Evolutionary conservation across 2,329 filamentous ascomycete genomes (phyloP), one percentile per base, ranked within the genome.

Genomic region (Pseudogymnoascus sp.): DNA sequence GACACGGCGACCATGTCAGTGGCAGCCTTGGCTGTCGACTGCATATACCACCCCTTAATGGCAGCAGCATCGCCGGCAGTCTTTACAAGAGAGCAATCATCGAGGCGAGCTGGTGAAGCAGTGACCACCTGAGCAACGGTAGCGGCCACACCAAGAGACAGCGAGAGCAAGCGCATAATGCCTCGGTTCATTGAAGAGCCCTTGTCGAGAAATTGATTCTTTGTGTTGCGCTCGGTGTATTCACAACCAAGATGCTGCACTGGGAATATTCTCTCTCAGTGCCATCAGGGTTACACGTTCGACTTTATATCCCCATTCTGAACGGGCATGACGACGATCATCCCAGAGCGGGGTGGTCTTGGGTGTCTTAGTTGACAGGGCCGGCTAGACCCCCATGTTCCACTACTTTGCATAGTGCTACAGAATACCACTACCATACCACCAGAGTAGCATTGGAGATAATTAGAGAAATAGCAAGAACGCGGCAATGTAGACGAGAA

Each of bases 1-100:
- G 82, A 83, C 38, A 82, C 68, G 0, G 65, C 64, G 3, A 69
- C 64, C 11, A 80, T 66, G 61, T 79, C 70, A 11, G 67, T 69
- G 1, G 73, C 70, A 4, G 72, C 70, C 36, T 71, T 65, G 2
- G 76, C 73, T 0, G 77, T 72, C 0, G 81, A 81, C 62, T 81
- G 77, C 16, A 85, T 67, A 63, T 79, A 73, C 82, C 82, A 85
- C 9, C 60, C 60, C 19, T 38, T 42, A 14, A 61, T 61, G 19
- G 60, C 30, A 6, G 39, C 23, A 55, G 60, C 22, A 35, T 35
- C 49, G 11, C 60, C 60, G 14, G 60, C 60, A 8, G 38, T 35
- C 8, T 33, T 49, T 7, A 61, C 60, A 14, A 35, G 23, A 6
- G 39, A 23, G 4, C 2, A 11, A 58, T 64, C 36, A 22, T 55